Base-by-base conservation (phyloP, 1,139 yeast species). In the Diutina scorzettiae region DNA sequence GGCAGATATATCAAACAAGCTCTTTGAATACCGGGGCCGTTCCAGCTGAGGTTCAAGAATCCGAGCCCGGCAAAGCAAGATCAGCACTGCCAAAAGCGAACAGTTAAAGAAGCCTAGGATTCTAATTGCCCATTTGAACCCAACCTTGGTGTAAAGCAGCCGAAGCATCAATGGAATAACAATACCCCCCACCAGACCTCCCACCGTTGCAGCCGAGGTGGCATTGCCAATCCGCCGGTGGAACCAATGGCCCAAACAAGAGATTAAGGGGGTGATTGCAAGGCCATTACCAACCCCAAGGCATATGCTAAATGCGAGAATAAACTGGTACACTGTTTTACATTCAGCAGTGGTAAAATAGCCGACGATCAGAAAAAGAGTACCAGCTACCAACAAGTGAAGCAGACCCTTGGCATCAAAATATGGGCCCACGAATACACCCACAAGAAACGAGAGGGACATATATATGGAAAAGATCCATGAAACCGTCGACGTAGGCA, bases 251-350 rank as follows among this genome's bases (percentile, higher is more conserved):
- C 58, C 52, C 12, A 56, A 40, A 1, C 51, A 51, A 9, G 79
- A 75, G 12, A 76, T 64, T 43, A 75, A 58, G 0, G 83, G 82
- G 4, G 76, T 66, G 60, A 76, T 69, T 21, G 75, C 64, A 25
- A 76, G 53, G 0, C 80, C 81, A 36, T 72, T 66, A 3, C 53
- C 55, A 7, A 59, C 51, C 37, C 56, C 50, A 14, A 59, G 55
- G 3, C 55, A 56, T 45, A 59, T 59, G 17, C 57, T 51, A 39
- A 58, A 56, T 7, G 58, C 52, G 1, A 52, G 48, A 1, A 64
- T 63, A 5, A 58, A 43, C 44, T 59, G 64, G 48, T 57, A 60
- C 4, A 56, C 41, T 39, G 52, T 36, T 2, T 46, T 49, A 21
- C 54, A 49, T 2, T 52, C 48, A 12, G 62, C 55, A 27, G 55